Evolutionary conservation across 345 rosid genomes (phyloP).

Genomic region (Euphorbia peplus): DNA sequence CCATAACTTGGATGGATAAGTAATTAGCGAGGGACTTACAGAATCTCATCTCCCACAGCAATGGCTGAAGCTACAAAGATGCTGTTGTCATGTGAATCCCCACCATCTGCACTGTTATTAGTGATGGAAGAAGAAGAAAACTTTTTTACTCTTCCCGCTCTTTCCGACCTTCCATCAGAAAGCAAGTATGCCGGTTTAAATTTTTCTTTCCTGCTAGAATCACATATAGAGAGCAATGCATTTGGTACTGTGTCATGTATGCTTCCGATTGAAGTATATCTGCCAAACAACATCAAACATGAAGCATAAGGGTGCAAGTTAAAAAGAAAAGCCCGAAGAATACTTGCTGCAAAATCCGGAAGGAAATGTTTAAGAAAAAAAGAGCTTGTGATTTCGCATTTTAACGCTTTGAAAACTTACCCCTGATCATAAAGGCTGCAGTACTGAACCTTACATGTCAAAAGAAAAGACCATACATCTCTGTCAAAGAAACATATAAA

Average conservation of each 20-base stretch:
- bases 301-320: slow-evolving; percentile 1
- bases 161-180: slow-evolving; percentile 91
- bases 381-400: too few species aligned
- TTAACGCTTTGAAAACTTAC: slow-evolving; percentile 54
- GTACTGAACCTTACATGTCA: slow-evolving; percentile 88
- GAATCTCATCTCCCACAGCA: slow-evolving; percentile 95
- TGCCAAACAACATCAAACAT: slow-evolving; percentile 25
- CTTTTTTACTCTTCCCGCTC: slow-evolving; percentile 94
- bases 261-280: slow-evolving; percentile 98
- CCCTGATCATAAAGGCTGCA: slow-evolving; percentile 98
- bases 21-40: slow-evolving; percentile 62
- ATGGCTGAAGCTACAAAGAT: slow-evolving; percentile 61
- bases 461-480: slow-evolving; percentile 96
- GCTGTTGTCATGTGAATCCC: slow-evolving; percentile 41
- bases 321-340: slow-evolving; percentile 1
- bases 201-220: slow-evolving; percentile 44
- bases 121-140: slow-evolving; percentile 28
- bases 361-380: too few species aligned
- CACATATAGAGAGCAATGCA: slow-evolving; percentile 50
- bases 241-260: slow-evolving; percentile 91
- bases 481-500: slow-evolving; percentile 43
- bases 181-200: slow-evolving; percentile 96
- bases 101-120: slow-evolving; percentile 32
- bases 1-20: slow-evolving; percentile 5
- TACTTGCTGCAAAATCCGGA: slow-evolving; percentile 24